Evolutionary conservation across 345 rosid genomes (phyloP).

Genomic region (Pelargonium nanum): DNA sequence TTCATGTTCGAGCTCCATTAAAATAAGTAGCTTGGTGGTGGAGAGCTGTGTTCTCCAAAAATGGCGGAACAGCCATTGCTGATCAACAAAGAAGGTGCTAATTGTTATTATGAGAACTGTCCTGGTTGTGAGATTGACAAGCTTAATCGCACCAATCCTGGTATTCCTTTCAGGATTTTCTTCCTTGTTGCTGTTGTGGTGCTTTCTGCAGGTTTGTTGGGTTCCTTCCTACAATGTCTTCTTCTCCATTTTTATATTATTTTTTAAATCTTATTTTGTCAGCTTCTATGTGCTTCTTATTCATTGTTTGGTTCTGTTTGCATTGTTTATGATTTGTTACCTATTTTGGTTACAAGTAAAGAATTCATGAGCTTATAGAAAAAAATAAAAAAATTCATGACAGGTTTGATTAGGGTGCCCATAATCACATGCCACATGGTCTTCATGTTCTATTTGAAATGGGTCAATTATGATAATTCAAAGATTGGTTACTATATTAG

Average conservation of each 20-base stretch:
- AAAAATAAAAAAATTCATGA: too few relatives aligned
- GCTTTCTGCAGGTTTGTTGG: conserved; percentile 18
- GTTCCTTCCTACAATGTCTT: not conserved
- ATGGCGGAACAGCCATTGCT: not conserved
- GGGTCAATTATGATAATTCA: too few relatives aligned
- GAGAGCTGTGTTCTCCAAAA: too few relatives aligned
- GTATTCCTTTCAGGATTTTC: conserved; percentile 15
- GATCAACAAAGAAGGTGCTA: not conserved
- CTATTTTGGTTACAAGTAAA: too few relatives aligned
- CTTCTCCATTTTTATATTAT: not conserved
- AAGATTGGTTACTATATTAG: too few relatives aligned
- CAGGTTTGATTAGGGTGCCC: too few relatives aligned
- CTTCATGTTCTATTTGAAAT: too few relatives aligned
- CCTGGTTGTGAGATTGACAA: conserved; percentile 26
- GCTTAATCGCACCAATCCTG: conserved; percentile 14
- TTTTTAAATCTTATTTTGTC: not conserved
- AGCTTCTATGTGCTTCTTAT: not conserved
- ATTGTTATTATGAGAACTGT: conserved; percentile 12
- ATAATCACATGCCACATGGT: too few relatives aligned
- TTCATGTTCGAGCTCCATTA: too few relatives aligned
- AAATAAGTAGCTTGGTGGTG: not conserved
- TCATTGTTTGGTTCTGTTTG: not conserved
- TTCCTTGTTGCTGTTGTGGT: conserved; percentile 18
- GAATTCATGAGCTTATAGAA: too few relatives aligned
- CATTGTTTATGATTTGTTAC: too few relatives aligned